Evolutionary conservation across 2,329 filamentous ascomycete species (phyloP).

Genomic region (Alternaria sp.): DNA sequence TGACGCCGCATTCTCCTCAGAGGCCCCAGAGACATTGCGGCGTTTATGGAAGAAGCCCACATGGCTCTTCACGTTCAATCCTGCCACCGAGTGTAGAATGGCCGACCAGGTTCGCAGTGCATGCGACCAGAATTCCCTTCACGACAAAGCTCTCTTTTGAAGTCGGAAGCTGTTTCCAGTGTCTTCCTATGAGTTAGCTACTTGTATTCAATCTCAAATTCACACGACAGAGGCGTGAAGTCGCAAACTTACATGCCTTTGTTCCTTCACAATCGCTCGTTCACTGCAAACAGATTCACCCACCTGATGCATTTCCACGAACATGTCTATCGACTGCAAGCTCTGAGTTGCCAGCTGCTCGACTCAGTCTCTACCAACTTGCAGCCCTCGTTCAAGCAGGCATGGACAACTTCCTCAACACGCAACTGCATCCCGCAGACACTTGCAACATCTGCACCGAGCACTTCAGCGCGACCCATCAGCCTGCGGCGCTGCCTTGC

Average conservation of each 20-base stretch:
- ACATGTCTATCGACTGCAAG: background rate
- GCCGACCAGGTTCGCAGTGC: background rate
- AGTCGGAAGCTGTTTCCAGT: background rate
- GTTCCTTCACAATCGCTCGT: background rate
- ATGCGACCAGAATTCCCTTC: background rate
- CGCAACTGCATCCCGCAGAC: constrained; percentile 33
- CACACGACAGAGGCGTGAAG: background rate
- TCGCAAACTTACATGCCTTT: background rate
- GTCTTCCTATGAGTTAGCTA: background rate
- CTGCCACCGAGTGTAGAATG: background rate
- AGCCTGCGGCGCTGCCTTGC: constrained; percentile 40
- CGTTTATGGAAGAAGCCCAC: background rate
- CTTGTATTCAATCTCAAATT: background rate
- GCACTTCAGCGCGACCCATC: constrained; percentile 28
- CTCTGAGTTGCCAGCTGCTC: background rate
- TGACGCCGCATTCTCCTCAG: background rate
- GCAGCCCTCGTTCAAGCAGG: background rate
- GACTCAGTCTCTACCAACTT: background rate
- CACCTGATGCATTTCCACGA: background rate
- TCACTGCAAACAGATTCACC: background rate
- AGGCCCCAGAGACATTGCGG: background rate
- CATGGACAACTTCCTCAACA: constrained; percentile 38
- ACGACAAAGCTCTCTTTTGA: background rate
- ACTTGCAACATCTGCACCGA: constrained; percentile 39
- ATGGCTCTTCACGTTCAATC: background rate